phyloP scores from a whole-genome alignment of 192 early-diverging fungal species.

The Neocallimastix lanati region DNA sequence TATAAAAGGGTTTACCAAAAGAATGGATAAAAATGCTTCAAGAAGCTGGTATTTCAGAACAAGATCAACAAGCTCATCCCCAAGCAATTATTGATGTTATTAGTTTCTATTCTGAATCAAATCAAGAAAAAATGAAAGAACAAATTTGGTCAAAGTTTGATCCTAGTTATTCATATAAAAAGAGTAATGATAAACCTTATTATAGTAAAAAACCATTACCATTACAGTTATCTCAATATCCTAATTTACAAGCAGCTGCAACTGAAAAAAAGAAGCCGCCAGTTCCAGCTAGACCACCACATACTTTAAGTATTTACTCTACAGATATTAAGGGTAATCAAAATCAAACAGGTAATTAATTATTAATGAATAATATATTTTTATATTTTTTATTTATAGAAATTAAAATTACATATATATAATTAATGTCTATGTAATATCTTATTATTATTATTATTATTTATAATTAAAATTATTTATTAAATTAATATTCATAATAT shows the following conservation, averaged over 20 bases:
- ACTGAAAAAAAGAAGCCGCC: conserved; percentile 16
- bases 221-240: background rate
- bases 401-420: too few species aligned
- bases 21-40: conserved; percentile 84
- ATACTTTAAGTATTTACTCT: conserved; percentile 34
- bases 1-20: conserved; percentile 79
- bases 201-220: background rate
- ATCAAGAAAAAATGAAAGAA: conserved; percentile 14
- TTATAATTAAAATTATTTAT: too few species aligned
- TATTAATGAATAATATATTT: too few species aligned
- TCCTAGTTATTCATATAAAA: conserved; percentile 5
- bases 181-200: conserved; percentile 2
- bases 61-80: conserved; percentile 82
- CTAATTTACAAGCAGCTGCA: background rate
- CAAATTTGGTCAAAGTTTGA: conserved; percentile 27
- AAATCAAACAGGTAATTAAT: background rate
- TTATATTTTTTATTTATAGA: too few species aligned
- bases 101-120: conserved; percentile 58
- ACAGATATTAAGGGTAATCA: conserved; percentile 23
- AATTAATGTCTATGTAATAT: too few species aligned
- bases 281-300: conserved; percentile 27
- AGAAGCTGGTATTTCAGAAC: conserved; percentile 83
- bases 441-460: too few species aligned
- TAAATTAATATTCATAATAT: too few species aligned
- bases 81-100: conserved; percentile 72